Evolutionary conservation across 2,329 filamentous ascomycete species (phyloP), one percentile per base, ranked within the genome.

Genomic region (Alternaria novae-zelandiae): DNA sequence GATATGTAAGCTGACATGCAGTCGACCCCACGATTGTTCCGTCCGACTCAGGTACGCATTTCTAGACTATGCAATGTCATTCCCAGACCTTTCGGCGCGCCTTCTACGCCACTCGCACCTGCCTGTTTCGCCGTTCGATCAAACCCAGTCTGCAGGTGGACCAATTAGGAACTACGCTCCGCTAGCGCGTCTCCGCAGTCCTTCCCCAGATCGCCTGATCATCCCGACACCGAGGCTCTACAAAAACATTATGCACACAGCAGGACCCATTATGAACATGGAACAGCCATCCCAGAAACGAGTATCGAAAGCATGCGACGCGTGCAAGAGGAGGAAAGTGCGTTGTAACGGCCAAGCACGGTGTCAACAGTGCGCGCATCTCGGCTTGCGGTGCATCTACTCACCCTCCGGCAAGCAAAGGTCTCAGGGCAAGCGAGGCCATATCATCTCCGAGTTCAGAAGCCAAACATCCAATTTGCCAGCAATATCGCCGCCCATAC

Each of bases 381-480:
- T 84, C 49, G 81, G 81, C 30, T 70, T 86, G n/a, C 73, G 69
- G 28, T 86, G 84, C 70, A 77, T 82, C 3, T 85, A 84, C 68
- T 79, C 81, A 5, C 73, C 75, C 11, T 74, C 77, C 13, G 75
- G 73, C 57, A 80, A 79, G 59, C 76, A 79, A 41, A 75, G 79
- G 61, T 77, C 78, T 23, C 74, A 80, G 45, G 74, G 78, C 7
- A 79, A 79, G 20, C 74, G 82, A 46, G 80, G 82, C 6, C 73
- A 78, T 36, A 73, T 83, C 30, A 82, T 83, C 44, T 79, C 79
- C 5, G 75, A 82, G 55, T 83, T 80, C 64, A 80, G 78, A 44
- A 77, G 71, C 23, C 72, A 78, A 63, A 78, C 71, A 3, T 61
- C 69, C 26, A 67, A 57, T 25, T 28, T 60, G 21, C 61, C 61